Evolutionary conservation across 208 protist species (phyloP).

Genomic region (Trypanosoma scelopori): DNA sequence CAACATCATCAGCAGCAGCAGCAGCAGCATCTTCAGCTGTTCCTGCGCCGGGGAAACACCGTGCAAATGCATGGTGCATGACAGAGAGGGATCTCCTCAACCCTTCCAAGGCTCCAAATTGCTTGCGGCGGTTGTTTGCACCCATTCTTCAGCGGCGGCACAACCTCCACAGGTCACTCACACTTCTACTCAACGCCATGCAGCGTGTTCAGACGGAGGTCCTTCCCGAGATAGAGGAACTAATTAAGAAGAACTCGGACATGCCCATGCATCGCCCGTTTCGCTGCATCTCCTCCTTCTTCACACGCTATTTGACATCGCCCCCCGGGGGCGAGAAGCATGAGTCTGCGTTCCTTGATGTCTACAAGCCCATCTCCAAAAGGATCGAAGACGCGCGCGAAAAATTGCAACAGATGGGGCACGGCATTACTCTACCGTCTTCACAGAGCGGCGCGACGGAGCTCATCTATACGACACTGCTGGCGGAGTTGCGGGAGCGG

Average conservation of each 20-base stretch:
- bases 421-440: not conserved
- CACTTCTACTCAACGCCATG: constrained; percentile 52
- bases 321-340: not conserved
- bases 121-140: constrained; percentile 69
- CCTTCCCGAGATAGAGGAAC: constrained; percentile 48
- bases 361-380: constrained; percentile 13
- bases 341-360: constrained; percentile 10
- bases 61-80: constrained; percentile 39
- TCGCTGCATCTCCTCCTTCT: constrained; percentile 37
- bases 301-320: constrained; percentile 34
- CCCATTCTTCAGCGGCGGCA: constrained; percentile 45
- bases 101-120: constrained; percentile 42
- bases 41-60: constrained; percentile 13
- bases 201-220: constrained; percentile 42
- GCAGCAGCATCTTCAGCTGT: no score
- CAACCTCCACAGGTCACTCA: constrained; percentile 48
- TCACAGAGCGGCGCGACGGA: constrained; percentile 29
- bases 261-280: constrained; percentile 65
- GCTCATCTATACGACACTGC: constrained; percentile 57
- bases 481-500: constrained; percentile 50
- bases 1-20: no score
- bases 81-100: constrained; percentile 52
- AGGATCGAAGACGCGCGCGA: constrained; percentile 11
- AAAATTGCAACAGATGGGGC: constrained; percentile 18
- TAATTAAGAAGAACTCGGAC: constrained; percentile 44